Evolutionary conservation across 306 rosid species (phyloP).

Genomic region (Rosa multiflora): DNA sequence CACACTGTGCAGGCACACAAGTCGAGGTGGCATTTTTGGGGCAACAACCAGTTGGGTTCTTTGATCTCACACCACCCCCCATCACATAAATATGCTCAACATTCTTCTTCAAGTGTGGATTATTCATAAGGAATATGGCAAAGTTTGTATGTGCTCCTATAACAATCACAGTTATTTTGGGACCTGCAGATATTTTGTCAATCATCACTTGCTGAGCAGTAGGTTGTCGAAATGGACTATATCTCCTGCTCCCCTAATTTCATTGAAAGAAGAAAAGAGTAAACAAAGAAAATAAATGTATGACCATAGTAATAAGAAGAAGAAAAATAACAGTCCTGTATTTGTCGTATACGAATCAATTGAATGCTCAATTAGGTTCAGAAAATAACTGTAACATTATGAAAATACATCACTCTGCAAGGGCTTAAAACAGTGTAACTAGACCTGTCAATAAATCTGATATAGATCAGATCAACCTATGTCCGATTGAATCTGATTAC

Average conservation of each 20-base stretch:
- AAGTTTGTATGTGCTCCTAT: conserved; percentile 82
- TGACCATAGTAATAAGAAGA: conserved; percentile 17
- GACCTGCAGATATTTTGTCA: conserved; percentile 74
- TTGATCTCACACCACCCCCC: conserved; percentile 92
- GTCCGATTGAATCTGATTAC: too few relatives aligned
- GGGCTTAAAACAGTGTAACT: neutral
- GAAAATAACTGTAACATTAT: neutral
- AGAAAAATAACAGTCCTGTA: conserved; percentile 2
- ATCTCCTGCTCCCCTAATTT: conserved; percentile 68
- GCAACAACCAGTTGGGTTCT: conserved; percentile 89
- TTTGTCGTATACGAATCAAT: neutral
- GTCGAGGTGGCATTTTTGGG: conserved; percentile 59
- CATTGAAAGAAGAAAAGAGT: conserved; percentile 19
- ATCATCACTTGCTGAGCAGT: conserved; percentile 88
- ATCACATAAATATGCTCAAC: conserved; percentile 76
- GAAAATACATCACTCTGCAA: neutral
- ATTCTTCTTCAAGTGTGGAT: conserved; percentile 78
- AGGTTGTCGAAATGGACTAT: conserved; percentile 62
- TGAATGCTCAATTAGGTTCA: neutral
- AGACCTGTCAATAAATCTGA: too few relatives aligned
- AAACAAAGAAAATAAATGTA: conserved; percentile 3
- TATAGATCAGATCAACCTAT: too few relatives aligned
- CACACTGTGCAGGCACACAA: conserved; percentile 73
- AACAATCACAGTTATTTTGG: conserved; percentile 47
- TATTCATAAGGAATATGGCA: conserved; percentile 77